Base-by-base conservation (phyloP, 768 basidiomycete species). In the Phanerodontia chrysosporium region DNA sequence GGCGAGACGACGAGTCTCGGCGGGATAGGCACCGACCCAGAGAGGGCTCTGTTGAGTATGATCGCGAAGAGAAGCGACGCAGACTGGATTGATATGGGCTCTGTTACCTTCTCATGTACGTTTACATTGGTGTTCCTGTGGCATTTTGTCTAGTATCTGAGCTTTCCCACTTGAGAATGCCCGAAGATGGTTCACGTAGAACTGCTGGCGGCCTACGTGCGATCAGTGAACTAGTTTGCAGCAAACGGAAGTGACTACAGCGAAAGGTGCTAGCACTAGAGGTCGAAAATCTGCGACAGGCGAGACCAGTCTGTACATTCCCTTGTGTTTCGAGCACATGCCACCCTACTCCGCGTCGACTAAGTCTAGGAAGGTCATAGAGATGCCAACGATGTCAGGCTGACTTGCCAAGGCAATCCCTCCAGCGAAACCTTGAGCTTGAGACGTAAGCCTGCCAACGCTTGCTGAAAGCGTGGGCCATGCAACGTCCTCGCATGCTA, bases 61-160 rank as follows among this genome's bases (percentile, higher is more conserved):
- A 65, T 13, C 64, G 69, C 12, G 66, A 65, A 28, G 73, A 69
- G 22, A 76, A 76, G 65, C 70, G 74, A 49, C 66, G 74, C 44
- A 64, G 75, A 29, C 54, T 70, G 18, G 69, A 70, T 46, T 73
- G 59, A 69, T n/a, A n/a, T n/a, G n/a, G n/a, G n/a, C n/a, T n/a
- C n/a, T n/a, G 25, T 28, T 22, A 24, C 21, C 44, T 24, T 27
- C 30, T 51, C 29, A 9, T 27, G 13, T 56, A 5, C 27, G 28
- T 29, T 22, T 30, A n/a, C 22, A n/a, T 42, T 28, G 8, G n/a
- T 28, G 22, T 35, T 53, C 13, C 21, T n/a, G n/a, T 32, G 6
- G 16, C 29, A 51, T 51, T 32, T 8, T 28, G 6, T 51, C 49
- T 6, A 51, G 10, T 22, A n/a, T 24, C 6, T 51, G 7, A 6